These are phyloP conservation scores for Pseudopithomyces maydicus DNA, from an alignment of 2,329 filamentous ascomycete species.

Conservation along the genomic window DNA sequence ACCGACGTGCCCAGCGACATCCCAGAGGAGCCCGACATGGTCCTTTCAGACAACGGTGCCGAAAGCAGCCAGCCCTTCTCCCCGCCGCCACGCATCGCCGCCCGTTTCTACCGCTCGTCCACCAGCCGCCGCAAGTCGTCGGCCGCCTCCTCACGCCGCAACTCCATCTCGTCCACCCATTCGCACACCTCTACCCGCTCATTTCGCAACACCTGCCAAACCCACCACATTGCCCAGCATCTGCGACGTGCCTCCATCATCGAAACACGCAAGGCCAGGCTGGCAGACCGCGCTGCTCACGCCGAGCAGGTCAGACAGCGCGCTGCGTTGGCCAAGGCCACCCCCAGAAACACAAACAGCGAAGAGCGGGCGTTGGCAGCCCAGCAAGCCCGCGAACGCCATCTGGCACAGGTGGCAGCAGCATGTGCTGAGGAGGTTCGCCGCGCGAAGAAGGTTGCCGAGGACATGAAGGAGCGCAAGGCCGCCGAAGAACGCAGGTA, in stretches of 20 bases:
- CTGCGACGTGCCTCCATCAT: constrained; percentile 80
- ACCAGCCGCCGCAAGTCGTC: constrained; percentile 74
- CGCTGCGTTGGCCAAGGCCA: constrained; percentile 74
- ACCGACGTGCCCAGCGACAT: constrained; percentile 42
- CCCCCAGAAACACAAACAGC: constrained; percentile 67
- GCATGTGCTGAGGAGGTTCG: constrained; percentile 83
- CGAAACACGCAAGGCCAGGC: constrained; percentile 77
- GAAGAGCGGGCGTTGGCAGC: constrained; percentile 80
- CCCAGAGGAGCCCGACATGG: constrained; percentile 48
- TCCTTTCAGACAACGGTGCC: constrained; percentile 46
- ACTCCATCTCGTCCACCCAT: constrained; percentile 77
- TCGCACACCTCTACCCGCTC: constrained; percentile 70
- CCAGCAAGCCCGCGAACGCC: constrained; percentile 77
- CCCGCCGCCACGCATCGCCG: constrained; percentile 77
- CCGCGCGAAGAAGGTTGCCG: constrained; percentile 80
- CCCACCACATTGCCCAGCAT: constrained; percentile 78
- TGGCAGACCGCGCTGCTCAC: constrained; percentile 80
- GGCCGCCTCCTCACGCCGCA: constrained; percentile 77
- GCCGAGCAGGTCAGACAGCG: constrained; percentile 81
- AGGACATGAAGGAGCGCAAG: constrained; percentile 79
- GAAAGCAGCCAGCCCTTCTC: constrained; percentile 55
- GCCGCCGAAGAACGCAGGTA: constrained; percentile 74
- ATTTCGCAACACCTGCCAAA: constrained; percentile 64
- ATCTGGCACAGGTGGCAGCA: constrained; percentile 80
- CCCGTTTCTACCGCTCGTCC: constrained; percentile 72